A percentile compares a stretch with the other conserved stretches of the same genome.
Evolutionary conservation across 495 filamentous ascomycete genomes (phyloP).

Genomic region (Aspergillus mulundensis): DNA sequence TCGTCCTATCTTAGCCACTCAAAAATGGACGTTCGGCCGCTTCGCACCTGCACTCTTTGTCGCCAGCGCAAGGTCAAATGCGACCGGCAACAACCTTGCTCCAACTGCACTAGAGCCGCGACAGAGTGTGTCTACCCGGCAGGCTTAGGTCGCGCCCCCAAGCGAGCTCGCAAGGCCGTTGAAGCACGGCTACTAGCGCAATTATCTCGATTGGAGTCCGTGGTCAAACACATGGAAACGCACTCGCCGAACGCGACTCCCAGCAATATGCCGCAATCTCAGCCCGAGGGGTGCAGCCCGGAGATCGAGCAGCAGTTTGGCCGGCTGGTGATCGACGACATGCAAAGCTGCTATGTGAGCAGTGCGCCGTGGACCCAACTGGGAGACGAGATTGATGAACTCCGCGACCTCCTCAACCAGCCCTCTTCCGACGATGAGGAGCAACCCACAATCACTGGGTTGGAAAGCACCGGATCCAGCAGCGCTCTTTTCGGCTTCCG

Average conservation of each 20-base stretch:
- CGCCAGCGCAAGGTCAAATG: constrained; percentile 24
- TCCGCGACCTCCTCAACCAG: constrained; percentile 11
- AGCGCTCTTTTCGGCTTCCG: constrained; percentile 1
- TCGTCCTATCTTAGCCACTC: not conserved
- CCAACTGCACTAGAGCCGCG: constrained; percentile 22
- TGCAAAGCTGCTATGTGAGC: constrained; percentile 5
- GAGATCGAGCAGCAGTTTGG: not conserved
- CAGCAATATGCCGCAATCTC: not conserved
- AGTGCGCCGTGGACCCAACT: not conserved
- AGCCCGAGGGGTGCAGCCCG: not conserved
- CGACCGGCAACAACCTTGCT: constrained; percentile 30
- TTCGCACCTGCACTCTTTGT: not conserved
- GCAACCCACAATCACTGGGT: constrained; percentile 8
- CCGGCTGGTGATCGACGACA: constrained; percentile 1
- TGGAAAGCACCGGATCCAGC: constrained; percentile 22
- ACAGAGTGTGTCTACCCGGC: constrained; percentile 33
- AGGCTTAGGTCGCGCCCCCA: constrained; percentile 23
- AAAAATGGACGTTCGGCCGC: not conserved
- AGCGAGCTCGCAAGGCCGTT: constrained; percentile 25
- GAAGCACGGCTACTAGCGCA: constrained; percentile 17
- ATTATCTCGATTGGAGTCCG: not conserved
- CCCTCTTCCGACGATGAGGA: constrained; percentile 10
- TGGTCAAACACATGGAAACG: not conserved
- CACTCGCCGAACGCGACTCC: not conserved
- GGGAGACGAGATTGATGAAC: constrained; percentile 16